Evolutionary conservation across 441 rosid species (phyloP).

Genomic region (Arabidopsis hybrid): DNA sequence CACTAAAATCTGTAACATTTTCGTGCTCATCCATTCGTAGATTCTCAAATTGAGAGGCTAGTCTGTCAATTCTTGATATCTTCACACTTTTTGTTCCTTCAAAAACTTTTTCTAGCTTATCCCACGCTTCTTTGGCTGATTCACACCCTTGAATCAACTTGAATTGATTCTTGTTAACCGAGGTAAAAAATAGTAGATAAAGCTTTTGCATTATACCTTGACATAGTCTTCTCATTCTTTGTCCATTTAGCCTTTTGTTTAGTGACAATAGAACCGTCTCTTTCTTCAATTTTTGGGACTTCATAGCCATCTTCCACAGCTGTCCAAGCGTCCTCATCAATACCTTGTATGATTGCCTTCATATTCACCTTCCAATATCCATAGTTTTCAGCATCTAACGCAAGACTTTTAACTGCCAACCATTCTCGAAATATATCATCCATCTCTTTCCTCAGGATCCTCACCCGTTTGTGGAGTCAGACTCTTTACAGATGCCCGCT

Average conservation of each 20-base stretch:
- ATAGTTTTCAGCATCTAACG: background rate
- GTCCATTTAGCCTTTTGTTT: background rate
- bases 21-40: background rate
- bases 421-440: background rate
- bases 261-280: background rate
- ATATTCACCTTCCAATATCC: constrained; percentile 31
- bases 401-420: background rate
- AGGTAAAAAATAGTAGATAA: background rate
- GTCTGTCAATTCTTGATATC: background rate
- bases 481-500: background rate
- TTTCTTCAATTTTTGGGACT: background rate
- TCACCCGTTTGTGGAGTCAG: background rate
- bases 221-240: background rate
- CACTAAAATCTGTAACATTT: background rate
- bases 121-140: background rate
- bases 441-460: background rate
- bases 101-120: background rate
- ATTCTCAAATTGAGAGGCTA: background rate
- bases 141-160: background rate
- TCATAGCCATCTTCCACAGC: background rate
- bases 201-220: background rate
- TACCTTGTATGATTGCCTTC: background rate
- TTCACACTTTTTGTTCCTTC: background rate
- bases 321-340: background rate
- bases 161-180: background rate